Base-by-base conservation (phyloP, 129 eudicot species). In the Ambrosia artemisiifolia region DNA sequence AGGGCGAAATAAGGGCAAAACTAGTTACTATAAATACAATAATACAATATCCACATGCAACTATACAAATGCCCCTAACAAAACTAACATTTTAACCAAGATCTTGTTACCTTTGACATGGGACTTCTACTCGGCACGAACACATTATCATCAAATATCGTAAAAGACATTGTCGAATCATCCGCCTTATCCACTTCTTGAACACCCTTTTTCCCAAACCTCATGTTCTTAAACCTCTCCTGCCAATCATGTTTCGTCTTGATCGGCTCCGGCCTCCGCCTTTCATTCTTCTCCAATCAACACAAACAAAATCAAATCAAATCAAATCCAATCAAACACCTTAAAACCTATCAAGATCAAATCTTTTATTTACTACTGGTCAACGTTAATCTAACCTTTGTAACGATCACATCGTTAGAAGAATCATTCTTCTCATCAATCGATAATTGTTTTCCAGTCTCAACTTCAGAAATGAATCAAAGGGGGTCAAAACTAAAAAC, bases 211-310 rank as follows among this genome's bases (percentile, higher is more conserved):
- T 85, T 93, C 14, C 96, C 88, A 66, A 78, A 83, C 77, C 95
- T 85, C 32, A 93, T 80, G 65, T 84, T 93, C 77, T 82, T 87
- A 7, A 93, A 84, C 63, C 88, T 90, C 74, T 90, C 95, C 65
- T 93, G 95, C 98, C 96, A 93, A 75, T 89, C 98, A 17, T 75
- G 90, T 79, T 89, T 89, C 36, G 91, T 85, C 76, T 86, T 86
- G 36, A 85, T 83, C 16, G 91, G 94, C 60, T 82, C 80, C 14
- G 92, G 90, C 59, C 82, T 81, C 87, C 94, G 8, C 75, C 84
- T 83, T 65, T 50, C 86, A 62, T 78, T 71, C 83, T 84, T 85
- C 53, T 55, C 87, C 61, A 82, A 80, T 18, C 68, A 34, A 30
- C 46, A 28, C 70, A 50, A 65, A 88, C 53, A 81, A 74, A 43